Evolutionary conservation across 2,329 filamentous ascomycete species (phyloP), one percentile per base, ranked within the genome.

Genomic region (Pleomassaria siparia): DNA sequence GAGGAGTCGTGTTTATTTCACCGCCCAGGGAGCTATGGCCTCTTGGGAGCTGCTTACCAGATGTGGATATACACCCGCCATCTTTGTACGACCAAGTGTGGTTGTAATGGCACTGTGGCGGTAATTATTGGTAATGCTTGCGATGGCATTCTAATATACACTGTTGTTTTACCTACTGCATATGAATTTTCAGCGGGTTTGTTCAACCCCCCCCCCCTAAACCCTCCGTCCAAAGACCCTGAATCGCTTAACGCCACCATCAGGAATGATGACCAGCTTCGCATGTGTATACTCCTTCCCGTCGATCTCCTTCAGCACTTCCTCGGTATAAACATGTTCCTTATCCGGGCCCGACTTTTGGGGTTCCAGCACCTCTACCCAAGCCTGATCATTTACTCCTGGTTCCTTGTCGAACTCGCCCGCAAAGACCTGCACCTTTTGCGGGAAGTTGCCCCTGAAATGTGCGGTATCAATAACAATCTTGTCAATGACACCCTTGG

Each of bases 211-310:
- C 3, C 4, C 28, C 16, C 15, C 32, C 37, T 40, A 40, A 8
- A 16, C 37, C 20, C 56, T 63, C 55, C 80, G 84, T 2, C 87
- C 89, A 69, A 88, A 85, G 2, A 92, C 83, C 37, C 90, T 82
- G 56, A 96, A 80, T 55, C 91, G 79, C 82, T 95, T 96, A 2
- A 96, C 88, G 20, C 92, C 91, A 26, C 92, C 91, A 71, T 97
- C 91, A 0, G 92, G 92, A 58, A 96, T 89, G 67, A 96, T 94
- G 26, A 89, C 88, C 67, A 97, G 77, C 80, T 95, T 96, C 18
- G 91, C 84, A 73, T 94, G 91, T 11, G 87, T 90, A 63, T 89
- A 88, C 2, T 77, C 74, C 65, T 76, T 79, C 29, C 83, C 82
- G 56, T 78, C 74, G 15, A 83, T 75, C 47, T 77, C 63, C 56